Evolutionary conservation across 108 stramenopile genomes (phyloP).

Genomic region (Nitzschia putrida): DNA sequence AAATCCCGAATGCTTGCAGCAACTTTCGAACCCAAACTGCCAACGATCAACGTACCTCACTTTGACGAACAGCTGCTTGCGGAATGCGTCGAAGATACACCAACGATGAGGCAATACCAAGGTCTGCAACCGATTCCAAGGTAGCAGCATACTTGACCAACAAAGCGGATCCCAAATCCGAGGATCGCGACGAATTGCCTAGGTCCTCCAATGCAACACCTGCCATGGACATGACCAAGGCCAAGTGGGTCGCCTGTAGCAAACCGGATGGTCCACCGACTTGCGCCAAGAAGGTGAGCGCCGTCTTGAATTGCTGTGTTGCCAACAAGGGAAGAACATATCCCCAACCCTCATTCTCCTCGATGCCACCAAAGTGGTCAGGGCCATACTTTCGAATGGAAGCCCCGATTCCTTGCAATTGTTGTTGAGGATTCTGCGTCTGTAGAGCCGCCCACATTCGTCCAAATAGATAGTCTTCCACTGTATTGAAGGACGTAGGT

Average conservation of each 20-base stretch:
- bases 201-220: conserved; percentile 29
- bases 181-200: conserved; percentile 8
- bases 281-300: conserved; percentile 66
- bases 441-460: conserved; percentile 63
- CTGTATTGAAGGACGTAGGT: conserved; percentile 43
- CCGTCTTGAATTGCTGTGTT: conserved; percentile 74
- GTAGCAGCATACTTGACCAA: conserved; percentile 44
- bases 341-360: conserved; percentile 72
- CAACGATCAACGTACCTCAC: conserved; percentile 23
- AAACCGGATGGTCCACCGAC: conserved; percentile 64
- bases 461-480: conserved; percentile 82
- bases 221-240: conserved; percentile 29
- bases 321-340: conserved; percentile 69
- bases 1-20: too few species aligned
- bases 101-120: conserved; percentile 32
- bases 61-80: conserved; percentile 9
- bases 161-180: conserved; percentile 36
- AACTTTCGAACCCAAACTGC: too few species aligned
- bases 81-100: conserved; percentile 54
- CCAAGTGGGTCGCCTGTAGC: conserved; percentile 73
- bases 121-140: conserved; percentile 22
- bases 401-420: conserved; percentile 52
- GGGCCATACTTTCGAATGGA: conserved; percentile 71
- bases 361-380: conserved; percentile 63
- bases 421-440: conserved; percentile 31